Evolutionary conservation across 2,329 filamentous ascomycete genomes (phyloP).

Genomic region (Herpotrichia juniperi): DNA sequence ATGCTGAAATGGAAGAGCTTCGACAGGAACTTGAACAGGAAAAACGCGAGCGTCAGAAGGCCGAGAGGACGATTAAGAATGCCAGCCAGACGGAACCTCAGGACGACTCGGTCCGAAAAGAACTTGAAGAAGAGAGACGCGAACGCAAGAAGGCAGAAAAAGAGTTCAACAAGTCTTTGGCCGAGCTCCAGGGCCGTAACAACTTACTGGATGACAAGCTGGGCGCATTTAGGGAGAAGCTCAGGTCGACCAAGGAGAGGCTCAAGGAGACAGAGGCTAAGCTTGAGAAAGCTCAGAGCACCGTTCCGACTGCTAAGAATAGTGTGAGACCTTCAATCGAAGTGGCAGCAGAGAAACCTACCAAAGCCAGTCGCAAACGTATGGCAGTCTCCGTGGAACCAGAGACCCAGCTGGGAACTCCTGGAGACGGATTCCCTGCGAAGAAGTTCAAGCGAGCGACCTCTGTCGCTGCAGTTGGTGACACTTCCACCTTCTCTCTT

Average conservation of each 20-base stretch:
- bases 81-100: slow-evolving; percentile 49
- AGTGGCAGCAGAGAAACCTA: slow-evolving; percentile 35
- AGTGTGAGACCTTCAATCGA: slow-evolving; percentile 36
- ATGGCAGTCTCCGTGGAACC: slow-evolving; percentile 51
- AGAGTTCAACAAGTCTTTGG: slow-evolving; percentile 60
- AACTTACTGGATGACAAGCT: slow-evolving; percentile 73
- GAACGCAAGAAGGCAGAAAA: slow-evolving; percentile 60
- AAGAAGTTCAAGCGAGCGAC: slow-evolving; percentile 57
- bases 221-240: slow-evolving; percentile 70
- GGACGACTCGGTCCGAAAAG: slow-evolving; percentile 55
- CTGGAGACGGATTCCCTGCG: slow-evolving; percentile 52
- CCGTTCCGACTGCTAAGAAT: slow-evolving; percentile 17
- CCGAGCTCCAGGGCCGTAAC: slow-evolving; percentile 67
- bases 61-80: slow-evolving; percentile 44
- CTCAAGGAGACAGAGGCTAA: slow-evolving; percentile 69
- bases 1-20: slow-evolving; percentile 36
- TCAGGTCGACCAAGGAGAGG: slow-evolving; percentile 73
- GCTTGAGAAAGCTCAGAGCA: slow-evolving; percentile 52
- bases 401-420: slow-evolving; percentile 56
- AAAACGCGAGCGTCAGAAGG: slow-evolving; percentile 33
- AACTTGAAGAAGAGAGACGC: slow-evolving; percentile 58
- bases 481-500: slow-evolving; percentile 92
- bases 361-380: slow-evolving; percentile 51
- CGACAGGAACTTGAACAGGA: slow-evolving; percentile 52
- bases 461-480: slow-evolving; percentile 67